Percentiles rank a stretch among this genome's conserved stretches.
These are phyloP conservation scores for Pistacia atlantica DNA, from an alignment of 345 rosid genomes.

Conservation along the genomic window DNA sequence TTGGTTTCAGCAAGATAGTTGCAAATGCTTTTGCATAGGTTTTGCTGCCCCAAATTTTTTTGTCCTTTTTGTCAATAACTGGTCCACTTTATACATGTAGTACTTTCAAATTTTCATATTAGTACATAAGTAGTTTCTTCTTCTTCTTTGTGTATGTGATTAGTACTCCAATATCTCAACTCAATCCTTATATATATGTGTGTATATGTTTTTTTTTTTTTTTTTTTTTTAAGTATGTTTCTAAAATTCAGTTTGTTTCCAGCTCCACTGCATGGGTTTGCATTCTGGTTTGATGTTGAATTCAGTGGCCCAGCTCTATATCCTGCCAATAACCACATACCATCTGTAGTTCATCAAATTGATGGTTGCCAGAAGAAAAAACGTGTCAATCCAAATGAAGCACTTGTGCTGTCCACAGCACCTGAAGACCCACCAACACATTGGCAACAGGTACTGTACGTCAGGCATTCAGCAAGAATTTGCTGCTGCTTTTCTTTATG, in stretches of 20 bases:
- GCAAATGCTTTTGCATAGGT: too few species aligned
- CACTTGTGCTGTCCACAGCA: conserved; percentile 81
- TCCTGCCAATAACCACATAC: conserved; percentile 36
- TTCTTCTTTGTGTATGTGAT: too few species aligned
- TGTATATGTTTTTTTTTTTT: background rate
- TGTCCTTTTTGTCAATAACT: too few species aligned
- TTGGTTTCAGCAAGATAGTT: too few species aligned
- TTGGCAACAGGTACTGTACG: conserved; percentile 85
- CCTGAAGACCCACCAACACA: conserved; percentile 96
- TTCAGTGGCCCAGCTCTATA: conserved; percentile 56
- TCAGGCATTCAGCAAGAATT: background rate
- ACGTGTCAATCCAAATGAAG: conserved; percentile 64
- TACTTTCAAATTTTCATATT: too few species aligned
- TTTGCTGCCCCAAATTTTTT: too few species aligned
- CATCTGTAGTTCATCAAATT: conserved; percentile 34
- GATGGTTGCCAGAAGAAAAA: conserved; percentile 67
- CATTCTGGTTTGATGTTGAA: conserved; percentile 98
- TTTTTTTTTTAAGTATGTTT: background rate
- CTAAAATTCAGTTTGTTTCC: conserved; percentile 32
- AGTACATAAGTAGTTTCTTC: too few species aligned
- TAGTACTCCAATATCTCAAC: too few species aligned
- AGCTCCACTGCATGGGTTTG: conserved; percentile 99
- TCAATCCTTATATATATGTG: too few species aligned
- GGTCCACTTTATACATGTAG: too few species aligned
- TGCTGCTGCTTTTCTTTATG: background rate